phyloP scores from a whole-genome alignment of 108 stramenopile species.

The Cyclostephanos tholiformis region DNA sequence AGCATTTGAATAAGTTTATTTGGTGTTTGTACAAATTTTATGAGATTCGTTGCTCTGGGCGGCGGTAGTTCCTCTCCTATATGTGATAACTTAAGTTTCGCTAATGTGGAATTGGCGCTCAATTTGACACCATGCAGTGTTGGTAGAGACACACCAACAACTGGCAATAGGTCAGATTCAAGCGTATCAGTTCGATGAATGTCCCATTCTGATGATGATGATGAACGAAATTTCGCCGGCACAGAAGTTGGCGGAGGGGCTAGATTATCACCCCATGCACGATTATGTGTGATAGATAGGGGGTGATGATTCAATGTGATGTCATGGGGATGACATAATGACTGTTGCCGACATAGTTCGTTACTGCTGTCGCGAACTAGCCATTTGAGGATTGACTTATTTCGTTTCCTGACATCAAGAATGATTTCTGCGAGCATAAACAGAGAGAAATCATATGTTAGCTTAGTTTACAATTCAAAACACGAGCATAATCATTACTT shows the following conservation, averaged over 20 bases:
- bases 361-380: background rate
- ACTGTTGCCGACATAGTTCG: background rate
- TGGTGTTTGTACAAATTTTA: constrained; percentile 21
- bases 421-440: constrained; percentile 1
- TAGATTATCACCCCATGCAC: constrained; percentile 7
- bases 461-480: background rate
- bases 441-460: background rate
- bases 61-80: constrained; percentile 16
- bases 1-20: constrained; percentile 32
- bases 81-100: constrained; percentile 9
- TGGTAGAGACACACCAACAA: background rate
- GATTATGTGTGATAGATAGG: background rate
- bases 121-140: background rate
- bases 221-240: background rate
- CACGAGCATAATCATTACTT: background rate
- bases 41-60: background rate
- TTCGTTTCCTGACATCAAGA: constrained; percentile 24
- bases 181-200: background rate
- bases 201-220: background rate
- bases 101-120: background rate
- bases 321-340: background rate
- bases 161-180: background rate
- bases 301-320: background rate
- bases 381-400: constrained; percentile 17
- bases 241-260: background rate